Base-by-base conservation (phyloP, 2,329 filamentous ascomycete genomes). In the Aspergillus pseudonomiae region DNA sequence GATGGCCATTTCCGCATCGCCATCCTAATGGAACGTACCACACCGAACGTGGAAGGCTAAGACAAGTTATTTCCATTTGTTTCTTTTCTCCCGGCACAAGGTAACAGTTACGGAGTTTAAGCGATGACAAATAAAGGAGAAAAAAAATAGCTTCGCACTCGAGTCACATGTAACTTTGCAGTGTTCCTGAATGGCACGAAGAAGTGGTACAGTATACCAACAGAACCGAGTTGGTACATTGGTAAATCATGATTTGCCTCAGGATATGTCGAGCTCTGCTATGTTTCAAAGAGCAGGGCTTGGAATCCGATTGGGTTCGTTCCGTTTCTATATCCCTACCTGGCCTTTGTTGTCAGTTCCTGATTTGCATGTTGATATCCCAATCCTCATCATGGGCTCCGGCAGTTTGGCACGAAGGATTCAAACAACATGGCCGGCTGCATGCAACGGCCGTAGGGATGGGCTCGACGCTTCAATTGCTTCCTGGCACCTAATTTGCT, bases 21-120 rank as follows among this genome's bases (percentile, higher is more conserved):
- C 67, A 65, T 67, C 62, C 28, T 36, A 50, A 60, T 43, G 32
- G 59, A 50, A 60, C 36, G 55, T 59, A 66, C 50, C 65, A 60
- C 39, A 45, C 62, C 54, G 39, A 52, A 32, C 6, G 6, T 32
- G 54, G 64, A 62, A 57, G 43, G 52, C 30, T 55, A 55, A 55
- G 46, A 28, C 26, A 28, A 30, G 26, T 28, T 5, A 10, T 30
- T 26, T 19, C 26, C 14, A n/a, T 2, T 26, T 28, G 26, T 46
- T 14, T 26, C 12, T 41, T 41, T 21, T 24, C n/a, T n/a, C 30
- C 16, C 46, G 24, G 16, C 46, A n/a, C 26, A 7, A 30, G 26
- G 26, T 30, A 10, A 19, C 30, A 28, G 24, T n/a, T 19, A 28
- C 24, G 16, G 26, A 26, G 16, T 19, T 30, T 30, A 50, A 19